Conservation (phyloP, 805 yeast species). For the Candida easanensis region DNA sequence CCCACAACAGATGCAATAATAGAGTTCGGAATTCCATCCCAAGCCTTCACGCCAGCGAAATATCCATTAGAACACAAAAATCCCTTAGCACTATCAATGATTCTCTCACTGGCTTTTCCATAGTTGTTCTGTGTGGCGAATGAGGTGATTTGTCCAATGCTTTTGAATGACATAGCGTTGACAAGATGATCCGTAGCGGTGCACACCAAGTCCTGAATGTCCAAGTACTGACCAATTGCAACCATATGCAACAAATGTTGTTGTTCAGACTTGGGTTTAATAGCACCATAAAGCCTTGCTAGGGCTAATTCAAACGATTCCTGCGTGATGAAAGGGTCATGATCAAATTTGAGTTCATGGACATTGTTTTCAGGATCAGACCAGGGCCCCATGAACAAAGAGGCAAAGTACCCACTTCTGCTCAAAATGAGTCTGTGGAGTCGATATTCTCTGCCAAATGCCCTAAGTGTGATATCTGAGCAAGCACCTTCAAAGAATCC, state of each 20-base stretch:
- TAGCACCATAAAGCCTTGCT: constrained; percentile 44
- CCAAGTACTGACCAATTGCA: constrained; percentile 49
- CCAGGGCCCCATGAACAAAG: constrained; percentile 46
- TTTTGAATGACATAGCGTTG: constrained; percentile 32
- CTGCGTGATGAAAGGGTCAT: constrained; percentile 39
- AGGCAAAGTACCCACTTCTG: constrained; percentile 45
- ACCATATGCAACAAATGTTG: constrained; percentile 41
- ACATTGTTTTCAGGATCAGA: constrained; percentile 21
- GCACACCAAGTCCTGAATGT: constrained; percentile 43
- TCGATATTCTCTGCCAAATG: constrained; percentile 43
- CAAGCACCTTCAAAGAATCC: constrained; percentile 46
- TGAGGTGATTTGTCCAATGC: constrained; percentile 34
- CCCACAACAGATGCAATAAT: constrained; percentile 44
- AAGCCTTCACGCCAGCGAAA: constrained; percentile 40
- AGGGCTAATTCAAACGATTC: constrained; percentile 49
- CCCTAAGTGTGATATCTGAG: constrained; percentile 45
- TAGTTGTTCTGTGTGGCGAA: constrained; percentile 45
- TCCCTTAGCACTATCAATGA: constrained; percentile 46
- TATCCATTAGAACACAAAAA: constrained; percentile 47
- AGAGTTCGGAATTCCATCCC: constrained; percentile 46
- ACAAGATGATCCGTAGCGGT: constrained; percentile 40
- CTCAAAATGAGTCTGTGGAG: constrained; percentile 45
- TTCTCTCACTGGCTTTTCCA: constrained; percentile 44
- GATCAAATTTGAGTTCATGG: constrained; percentile 36
- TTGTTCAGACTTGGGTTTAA: constrained; percentile 32